These are phyloP conservation scores for Ophiostoma ips DNA, from an alignment of 2,329 filamentous ascomycete species.

Conservation along the genomic window DNA sequence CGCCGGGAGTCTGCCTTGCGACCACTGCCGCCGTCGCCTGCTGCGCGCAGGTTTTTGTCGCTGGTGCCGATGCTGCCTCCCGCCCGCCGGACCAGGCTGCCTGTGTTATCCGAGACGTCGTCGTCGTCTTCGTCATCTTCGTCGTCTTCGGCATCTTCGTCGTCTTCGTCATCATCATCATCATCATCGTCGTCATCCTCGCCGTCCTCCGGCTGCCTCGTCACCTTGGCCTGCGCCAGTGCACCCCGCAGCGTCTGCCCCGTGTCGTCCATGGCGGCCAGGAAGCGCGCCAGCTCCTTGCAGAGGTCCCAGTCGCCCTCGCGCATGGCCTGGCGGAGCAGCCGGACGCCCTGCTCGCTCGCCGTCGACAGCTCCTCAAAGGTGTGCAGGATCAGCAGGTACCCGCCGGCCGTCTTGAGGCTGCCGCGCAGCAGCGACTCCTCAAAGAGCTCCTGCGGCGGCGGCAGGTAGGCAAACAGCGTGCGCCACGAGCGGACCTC, in stretches of 20 bases:
- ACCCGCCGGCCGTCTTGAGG: slow-evolving; percentile 89
- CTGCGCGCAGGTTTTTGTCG: background rate
- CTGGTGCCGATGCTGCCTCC: background rate
- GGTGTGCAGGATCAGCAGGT: slow-evolving; percentile 87
- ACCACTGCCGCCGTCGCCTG: slow-evolving; percentile 15
- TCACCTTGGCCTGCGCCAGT: slow-evolving; percentile 40
- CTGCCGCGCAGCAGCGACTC: slow-evolving; percentile 74
- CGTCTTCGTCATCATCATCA: background rate
- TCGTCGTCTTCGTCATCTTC: background rate
- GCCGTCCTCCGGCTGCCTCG: slow-evolving; percentile 3
- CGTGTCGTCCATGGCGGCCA: slow-evolving; percentile 80
- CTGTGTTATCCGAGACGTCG: background rate
- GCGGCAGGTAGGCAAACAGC: slow-evolving; percentile 79
- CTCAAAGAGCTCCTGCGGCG: slow-evolving; percentile 84
- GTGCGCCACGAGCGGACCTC: slow-evolving; percentile 92
- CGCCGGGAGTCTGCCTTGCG: slow-evolving; percentile 19
- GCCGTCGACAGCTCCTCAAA: slow-evolving; percentile 55
- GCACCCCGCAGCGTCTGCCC: slow-evolving; percentile 66
- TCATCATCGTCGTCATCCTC: background rate
- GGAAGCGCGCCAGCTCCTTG: slow-evolving; percentile 85
- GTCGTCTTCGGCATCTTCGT: background rate
- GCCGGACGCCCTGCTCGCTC: slow-evolving; percentile 63
- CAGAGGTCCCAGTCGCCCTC: slow-evolving; percentile 92
- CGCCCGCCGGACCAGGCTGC: background rate
- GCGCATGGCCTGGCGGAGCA: slow-evolving; percentile 67